These are phyloP conservation scores for Dendrobium officinale DNA, from an alignment of 106 monocot species.

Conservation along the genomic window DNA sequence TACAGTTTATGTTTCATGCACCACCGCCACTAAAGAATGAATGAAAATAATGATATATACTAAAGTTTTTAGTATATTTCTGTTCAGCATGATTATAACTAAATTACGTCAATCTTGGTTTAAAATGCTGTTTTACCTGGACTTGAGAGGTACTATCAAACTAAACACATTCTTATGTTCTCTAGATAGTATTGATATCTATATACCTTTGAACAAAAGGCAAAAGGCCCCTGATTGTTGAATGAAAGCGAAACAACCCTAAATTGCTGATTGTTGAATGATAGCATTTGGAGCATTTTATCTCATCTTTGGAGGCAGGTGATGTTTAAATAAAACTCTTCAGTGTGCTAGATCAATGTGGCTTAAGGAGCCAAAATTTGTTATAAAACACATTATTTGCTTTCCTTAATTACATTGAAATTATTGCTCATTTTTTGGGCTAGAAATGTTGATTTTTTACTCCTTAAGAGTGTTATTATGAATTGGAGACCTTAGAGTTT, in stretches of 20 bases:
- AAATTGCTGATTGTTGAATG: not conserved
- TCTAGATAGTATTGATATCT: not conserved
- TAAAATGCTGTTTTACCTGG: not conserved
- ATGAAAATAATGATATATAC: not conserved
- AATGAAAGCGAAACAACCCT: not conserved
- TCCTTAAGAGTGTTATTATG: too few relatives aligned
- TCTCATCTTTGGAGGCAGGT: not conserved
- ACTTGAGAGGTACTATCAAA: not conserved
- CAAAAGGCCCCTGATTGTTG: not conserved
- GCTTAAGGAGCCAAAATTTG: too few relatives aligned
- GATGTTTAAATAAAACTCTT: not conserved
- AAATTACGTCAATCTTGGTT: not conserved
- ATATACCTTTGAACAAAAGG: not conserved
- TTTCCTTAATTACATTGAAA: too few relatives aligned
- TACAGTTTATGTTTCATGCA: not conserved
- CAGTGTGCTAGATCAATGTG: not conserved
- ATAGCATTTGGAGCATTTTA: not conserved
- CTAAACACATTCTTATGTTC: not conserved
- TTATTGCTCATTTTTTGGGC: too few relatives aligned
- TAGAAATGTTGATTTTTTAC: too few relatives aligned
- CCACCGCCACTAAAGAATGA: not conserved
- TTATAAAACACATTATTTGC: too few relatives aligned
- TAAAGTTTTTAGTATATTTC: too few relatives aligned
- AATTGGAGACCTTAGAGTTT: too few relatives aligned
- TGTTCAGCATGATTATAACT: not conserved